These are phyloP conservation scores for Filobasidium wieringae DNA, from an alignment of 768 basidiomycete species.

Conservation along the genomic window DNA sequence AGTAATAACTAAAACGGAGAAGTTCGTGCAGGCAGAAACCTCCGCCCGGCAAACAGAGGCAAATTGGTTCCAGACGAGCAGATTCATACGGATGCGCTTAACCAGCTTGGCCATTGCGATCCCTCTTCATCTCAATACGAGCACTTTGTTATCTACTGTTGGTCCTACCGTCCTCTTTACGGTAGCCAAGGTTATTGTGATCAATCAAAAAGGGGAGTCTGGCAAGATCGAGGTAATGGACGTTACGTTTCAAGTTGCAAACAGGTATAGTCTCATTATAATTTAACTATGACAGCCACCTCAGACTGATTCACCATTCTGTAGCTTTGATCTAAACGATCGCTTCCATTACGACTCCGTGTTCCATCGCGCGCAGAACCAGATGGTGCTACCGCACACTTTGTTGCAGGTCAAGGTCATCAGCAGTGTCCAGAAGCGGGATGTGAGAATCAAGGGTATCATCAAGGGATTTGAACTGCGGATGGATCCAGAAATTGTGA, in stretches of 20 bases:
- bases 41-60: conserved; percentile 5
- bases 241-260: conserved; percentile 79
- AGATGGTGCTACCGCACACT: conserved; percentile 47
- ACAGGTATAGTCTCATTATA: conserved; percentile 40
- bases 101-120: conserved; percentile 78
- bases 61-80: background rate
- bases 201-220: conserved; percentile 60
- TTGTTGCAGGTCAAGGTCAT: conserved; percentile 57
- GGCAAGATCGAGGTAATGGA: conserved; percentile 61
- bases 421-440: conserved; percentile 44
- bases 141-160: conserved; percentile 40
- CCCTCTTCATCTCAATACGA: conserved; percentile 57
- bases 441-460: conserved; percentile 53
- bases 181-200: conserved; percentile 61
- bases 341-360: conserved; percentile 52
- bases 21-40: conserved; percentile 58
- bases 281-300: background rate
- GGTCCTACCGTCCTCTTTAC: conserved; percentile 72
- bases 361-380: conserved; percentile 27
- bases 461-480: conserved; percentile 79
- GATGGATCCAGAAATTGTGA: conserved; percentile 66
- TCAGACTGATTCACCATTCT: background rate
- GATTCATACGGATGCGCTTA: conserved; percentile 12
- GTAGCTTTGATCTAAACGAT: conserved; percentile 65
- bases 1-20: conserved; percentile 66